Base-by-base conservation (phyloP, 2,329 filamentous ascomycete species). In the Xylariaceae sp. region DNA sequence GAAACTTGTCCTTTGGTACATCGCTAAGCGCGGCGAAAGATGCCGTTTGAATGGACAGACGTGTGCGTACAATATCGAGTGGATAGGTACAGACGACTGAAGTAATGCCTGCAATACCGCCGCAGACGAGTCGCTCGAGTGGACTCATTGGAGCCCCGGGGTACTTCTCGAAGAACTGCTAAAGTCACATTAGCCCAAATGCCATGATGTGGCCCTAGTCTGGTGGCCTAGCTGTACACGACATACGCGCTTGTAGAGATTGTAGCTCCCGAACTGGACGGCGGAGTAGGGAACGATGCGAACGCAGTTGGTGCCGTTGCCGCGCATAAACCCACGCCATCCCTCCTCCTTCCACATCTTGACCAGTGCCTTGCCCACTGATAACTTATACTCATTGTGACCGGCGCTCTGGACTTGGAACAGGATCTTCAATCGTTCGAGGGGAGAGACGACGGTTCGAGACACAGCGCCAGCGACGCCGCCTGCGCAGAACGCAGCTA, bases 301-400 rank as follows among this genome's bases (percentile, higher is more conserved):
- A 57, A 98, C 88, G 73, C 93, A 98, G 66, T 98, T 98, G 47
- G 90, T 96, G 49, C 93, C 93, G 63, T 98, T 98, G 39, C 93
- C 93, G 52, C 89, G 82, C 90, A 98, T 95, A 66, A 97, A 95
- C 0, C 93, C 93, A 64, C 82, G 83, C 89, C 90, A 97, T 41
- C 93, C 93, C 67, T 98, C 93, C 63, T 98, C 93, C 55, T 75
- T 83, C 83, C 91, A 95, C 85, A 98, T 98, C 67, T 98, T 98
- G 32, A 71, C 78, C 50, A 98, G 72, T 3, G 89, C 93, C 67
- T 94, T 88, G 54, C 83, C 81, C 43, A 97, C 88, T 13, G 89
- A 93, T 64, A 96, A 73, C 63, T 93, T 91, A 69, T 98, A 98
- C 60, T 95, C 91, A 55, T 88, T 86, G 58, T 89, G 82, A 15